phyloP scores from a whole-genome alignment of 208 protist species.

The Crithidia thermophila region DNA sequence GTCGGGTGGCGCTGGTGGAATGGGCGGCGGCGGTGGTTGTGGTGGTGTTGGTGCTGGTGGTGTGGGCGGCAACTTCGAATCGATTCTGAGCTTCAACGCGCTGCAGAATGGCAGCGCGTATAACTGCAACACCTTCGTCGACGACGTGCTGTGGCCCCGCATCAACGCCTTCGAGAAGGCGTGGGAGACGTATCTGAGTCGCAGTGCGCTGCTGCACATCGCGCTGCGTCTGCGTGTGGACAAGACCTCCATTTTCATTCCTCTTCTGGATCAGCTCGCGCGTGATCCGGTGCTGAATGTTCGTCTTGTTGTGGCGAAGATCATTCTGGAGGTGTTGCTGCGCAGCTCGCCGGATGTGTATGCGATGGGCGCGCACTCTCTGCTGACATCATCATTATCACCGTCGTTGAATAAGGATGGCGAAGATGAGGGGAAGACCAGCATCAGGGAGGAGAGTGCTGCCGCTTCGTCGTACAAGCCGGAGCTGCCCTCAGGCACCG shows the following conservation, averaged over 20 bases:
- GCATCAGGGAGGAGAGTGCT: neutral
- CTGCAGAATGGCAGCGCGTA: neutral
- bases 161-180: slow-evolving; percentile 51
- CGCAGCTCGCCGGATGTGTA: slow-evolving; percentile 18
- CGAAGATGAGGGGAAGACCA: neutral
- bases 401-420: neutral
- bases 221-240: slow-evolving; percentile 74
- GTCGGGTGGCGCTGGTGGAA: too few species aligned
- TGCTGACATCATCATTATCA: neutral
- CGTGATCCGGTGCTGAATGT: slow-evolving; percentile 82
- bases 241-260: slow-evolving; percentile 64
- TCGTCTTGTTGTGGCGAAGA: slow-evolving; percentile 76
- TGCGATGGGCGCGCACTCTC: neutral
- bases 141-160: slow-evolving; percentile 77
- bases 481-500: slow-evolving; percentile 32
- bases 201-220: slow-evolving; percentile 69
- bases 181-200: slow-evolving; percentile 77
- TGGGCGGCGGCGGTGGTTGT: neutral
- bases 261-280: slow-evolving; percentile 70
- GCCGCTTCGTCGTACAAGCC: slow-evolving; percentile 5
- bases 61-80: neutral
- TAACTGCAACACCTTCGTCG: slow-evolving; percentile 50
- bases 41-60: neutral
- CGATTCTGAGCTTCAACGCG: slow-evolving; percentile 1
- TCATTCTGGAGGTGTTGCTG: slow-evolving; percentile 56